These are phyloP conservation scores for Rostrohypoxylon terebratum DNA, from an alignment of 495 filamentous ascomycete genomes.

Conservation along the genomic window DNA sequence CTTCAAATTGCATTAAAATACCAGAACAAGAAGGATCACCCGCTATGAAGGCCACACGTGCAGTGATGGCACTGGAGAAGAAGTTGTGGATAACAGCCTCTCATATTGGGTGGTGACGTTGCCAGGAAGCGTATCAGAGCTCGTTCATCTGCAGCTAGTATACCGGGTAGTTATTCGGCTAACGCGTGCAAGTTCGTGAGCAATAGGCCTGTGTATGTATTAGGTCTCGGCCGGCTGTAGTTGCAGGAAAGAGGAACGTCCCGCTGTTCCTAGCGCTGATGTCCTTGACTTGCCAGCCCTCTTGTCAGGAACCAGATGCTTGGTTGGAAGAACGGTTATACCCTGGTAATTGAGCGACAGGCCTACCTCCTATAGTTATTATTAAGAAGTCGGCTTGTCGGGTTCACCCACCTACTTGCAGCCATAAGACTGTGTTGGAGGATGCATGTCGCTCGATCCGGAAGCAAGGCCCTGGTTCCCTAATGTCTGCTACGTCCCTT, in stretches of 20 bases:
- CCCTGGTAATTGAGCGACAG: constrained; percentile 34
- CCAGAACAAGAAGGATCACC: constrained; percentile 45
- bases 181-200: constrained; percentile 34
- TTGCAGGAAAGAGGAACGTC: constrained; percentile 38
- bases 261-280: constrained; percentile 41
- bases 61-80: constrained; percentile 42
- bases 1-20: constrained; percentile 38
- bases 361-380: constrained; percentile 30
- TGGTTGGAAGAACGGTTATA: constrained; percentile 34
- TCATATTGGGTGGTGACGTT: constrained; percentile 43
- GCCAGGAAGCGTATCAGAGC: constrained; percentile 35
- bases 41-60: constrained; percentile 41
- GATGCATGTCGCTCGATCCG: constrained; percentile 47
- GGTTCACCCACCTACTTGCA: constrained; percentile 43
- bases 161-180: constrained; percentile 30
- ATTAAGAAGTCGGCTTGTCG: constrained; percentile 41
- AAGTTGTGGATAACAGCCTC: constrained; percentile 40
- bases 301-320: constrained; percentile 39
- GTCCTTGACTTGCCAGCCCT: constrained; percentile 23
- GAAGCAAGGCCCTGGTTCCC: constrained; percentile 39
- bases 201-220: constrained; percentile 27
- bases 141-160: constrained; percentile 37
- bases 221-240: constrained; percentile 37
- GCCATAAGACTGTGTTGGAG: constrained; percentile 41
- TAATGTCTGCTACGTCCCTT: constrained; percentile 33